These are phyloP conservation scores for Geotrichum fermentans DNA, from an alignment of 1,139 yeast species.

Conservation along the genomic window DNA sequence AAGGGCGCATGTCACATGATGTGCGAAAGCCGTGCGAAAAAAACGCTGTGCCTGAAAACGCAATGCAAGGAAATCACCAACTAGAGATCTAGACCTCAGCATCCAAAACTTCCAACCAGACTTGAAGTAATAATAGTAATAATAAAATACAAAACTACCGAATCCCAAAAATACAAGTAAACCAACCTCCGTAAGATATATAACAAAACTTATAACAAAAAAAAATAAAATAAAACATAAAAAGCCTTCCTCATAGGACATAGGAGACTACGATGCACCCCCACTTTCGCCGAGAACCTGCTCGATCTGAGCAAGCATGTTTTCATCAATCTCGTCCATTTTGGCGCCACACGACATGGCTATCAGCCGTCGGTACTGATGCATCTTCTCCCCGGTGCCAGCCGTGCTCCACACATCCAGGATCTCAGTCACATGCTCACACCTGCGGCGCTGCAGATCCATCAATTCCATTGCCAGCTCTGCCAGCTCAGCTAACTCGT, in stretches of 20 bases:
- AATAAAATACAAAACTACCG: no score
- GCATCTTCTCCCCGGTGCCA: slow-evolving; percentile 55
- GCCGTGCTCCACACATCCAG: slow-evolving; percentile 46
- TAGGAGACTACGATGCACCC: background rate
- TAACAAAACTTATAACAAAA: background rate
- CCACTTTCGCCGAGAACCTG: slow-evolving; percentile 36
- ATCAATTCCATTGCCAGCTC: slow-evolving; percentile 42
- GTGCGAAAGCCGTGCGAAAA: no score
- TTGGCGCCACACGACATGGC: slow-evolving; percentile 78
- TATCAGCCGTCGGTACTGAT: slow-evolving; percentile 74
- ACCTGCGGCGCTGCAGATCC: slow-evolving; percentile 47
- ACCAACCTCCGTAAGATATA: no score
- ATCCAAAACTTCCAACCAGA: no score
- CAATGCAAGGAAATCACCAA: no score
- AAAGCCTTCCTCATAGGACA: background rate
- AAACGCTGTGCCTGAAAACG: no score
- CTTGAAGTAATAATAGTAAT: no score
- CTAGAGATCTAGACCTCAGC: no score
- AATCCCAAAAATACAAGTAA: no score
- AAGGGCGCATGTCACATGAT: no score
- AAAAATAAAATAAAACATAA: background rate
- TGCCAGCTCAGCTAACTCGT: slow-evolving; percentile 27
- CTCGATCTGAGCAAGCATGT: slow-evolving; percentile 57
- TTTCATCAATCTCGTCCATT: slow-evolving; percentile 67
- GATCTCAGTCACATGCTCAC: slow-evolving; percentile 43